A percentile compares a stretch with the other conserved stretches of the same genome.
phyloP scores from a whole-genome alignment of 176 grass and related monocot genomes.

The Avena eriantha region DNA sequence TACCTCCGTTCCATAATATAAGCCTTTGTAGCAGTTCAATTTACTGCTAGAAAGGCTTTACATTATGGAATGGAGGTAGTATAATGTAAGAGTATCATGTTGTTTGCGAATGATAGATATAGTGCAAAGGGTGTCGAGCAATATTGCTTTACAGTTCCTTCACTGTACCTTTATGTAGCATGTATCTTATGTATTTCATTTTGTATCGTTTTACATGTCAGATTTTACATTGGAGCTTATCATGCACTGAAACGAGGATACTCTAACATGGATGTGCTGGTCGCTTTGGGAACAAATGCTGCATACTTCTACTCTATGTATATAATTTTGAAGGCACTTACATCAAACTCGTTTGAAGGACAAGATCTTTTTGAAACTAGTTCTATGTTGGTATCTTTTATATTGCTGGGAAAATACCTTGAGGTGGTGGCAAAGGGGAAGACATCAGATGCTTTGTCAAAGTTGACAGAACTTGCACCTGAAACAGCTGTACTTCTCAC shows the following conservation, averaged over 20 bases:
- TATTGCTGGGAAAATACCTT: constrained; percentile 95
- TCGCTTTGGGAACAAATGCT: constrained; percentile 97
- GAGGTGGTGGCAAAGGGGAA: constrained; percentile 92
- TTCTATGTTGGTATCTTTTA: constrained; percentile 98
- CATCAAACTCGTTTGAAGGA: constrained; percentile 78
- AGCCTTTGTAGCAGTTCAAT: no score
- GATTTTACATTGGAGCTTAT: constrained; percentile 96
- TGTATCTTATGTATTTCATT: constrained; percentile 28
- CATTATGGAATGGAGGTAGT: no score
- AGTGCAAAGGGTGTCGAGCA: not conserved
- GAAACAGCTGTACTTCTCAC: constrained; percentile 86
- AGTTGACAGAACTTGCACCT: constrained; percentile 93
- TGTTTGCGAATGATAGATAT: constrained; percentile 16
- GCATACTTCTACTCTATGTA: constrained; percentile 98
- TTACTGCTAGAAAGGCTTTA: no score
- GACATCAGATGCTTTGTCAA: constrained; percentile 95
- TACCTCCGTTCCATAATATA: no score
- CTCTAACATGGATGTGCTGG: constrained; percentile 98
- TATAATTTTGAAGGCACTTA: constrained; percentile 74
- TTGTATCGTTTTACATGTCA: constrained; percentile 49
- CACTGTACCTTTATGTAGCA: not conserved
- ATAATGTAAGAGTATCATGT: not conserved
- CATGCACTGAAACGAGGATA: constrained; percentile 88
- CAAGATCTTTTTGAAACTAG: constrained; percentile 99
- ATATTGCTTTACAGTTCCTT: constrained; percentile 12